Conservation (phyloP, 371 early-diverging fungal genomes). For the Mortierella sp. region DNA sequence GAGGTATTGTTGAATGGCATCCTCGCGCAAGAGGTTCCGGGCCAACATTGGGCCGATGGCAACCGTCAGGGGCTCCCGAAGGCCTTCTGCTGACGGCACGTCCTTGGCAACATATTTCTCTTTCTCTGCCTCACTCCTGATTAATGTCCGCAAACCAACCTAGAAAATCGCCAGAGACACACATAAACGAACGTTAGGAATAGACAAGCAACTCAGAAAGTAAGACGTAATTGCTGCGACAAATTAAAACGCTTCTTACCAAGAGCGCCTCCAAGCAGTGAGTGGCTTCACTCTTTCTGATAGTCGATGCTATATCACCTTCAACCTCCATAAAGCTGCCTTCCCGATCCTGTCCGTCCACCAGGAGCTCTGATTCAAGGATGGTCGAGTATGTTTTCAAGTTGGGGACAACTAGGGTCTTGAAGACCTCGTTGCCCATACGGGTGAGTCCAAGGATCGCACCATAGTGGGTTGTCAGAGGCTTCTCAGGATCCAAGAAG, state of each 20-base stretch:
- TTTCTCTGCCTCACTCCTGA: conserved; percentile 40
- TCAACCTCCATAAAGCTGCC: conserved; percentile 44
- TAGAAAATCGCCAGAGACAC: neutral
- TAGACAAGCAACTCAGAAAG: neutral
- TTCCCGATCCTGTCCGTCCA: conserved; percentile 26
- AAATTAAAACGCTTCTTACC: conserved; percentile 10
- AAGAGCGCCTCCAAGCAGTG: conserved; percentile 45
- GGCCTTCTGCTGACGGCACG: conserved; percentile 24
- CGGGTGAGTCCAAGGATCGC: conserved; percentile 86
- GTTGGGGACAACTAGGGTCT: conserved; percentile 84
- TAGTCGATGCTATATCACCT: conserved; percentile 14
- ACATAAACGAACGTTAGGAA: neutral
- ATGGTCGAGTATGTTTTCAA: conserved; percentile 71
- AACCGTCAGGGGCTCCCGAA: conserved; percentile 36
- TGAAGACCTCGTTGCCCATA: conserved; percentile 86
- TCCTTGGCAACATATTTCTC: neutral
- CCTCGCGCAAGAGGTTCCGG: conserved; percentile 6
- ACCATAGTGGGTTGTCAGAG: conserved; percentile 90
- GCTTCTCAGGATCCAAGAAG: conserved; percentile 89
- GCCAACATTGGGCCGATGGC: conserved; percentile 30
- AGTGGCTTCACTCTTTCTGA: conserved; percentile 33
- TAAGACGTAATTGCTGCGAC: neutral
- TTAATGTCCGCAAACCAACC: conserved; percentile 37
- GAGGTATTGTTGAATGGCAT: neutral
- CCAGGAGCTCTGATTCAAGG: conserved; percentile 50